Evolutionary conservation across 257 asterid species (phyloP).

Genomic region (Plantago ovata): DNA sequence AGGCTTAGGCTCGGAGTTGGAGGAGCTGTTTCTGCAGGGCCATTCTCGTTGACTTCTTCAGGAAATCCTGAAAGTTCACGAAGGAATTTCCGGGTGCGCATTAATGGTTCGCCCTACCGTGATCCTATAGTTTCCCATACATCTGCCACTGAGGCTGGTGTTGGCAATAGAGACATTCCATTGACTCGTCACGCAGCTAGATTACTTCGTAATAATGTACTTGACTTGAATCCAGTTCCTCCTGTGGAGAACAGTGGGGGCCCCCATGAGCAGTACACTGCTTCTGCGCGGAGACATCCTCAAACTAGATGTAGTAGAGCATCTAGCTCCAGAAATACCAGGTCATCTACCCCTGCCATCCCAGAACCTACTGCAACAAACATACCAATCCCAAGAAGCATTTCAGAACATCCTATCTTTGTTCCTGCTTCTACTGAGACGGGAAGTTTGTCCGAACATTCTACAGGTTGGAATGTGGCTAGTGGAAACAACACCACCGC

Average conservation of each 20-base stretch:
- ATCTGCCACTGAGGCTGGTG: slow-evolving; percentile 27
- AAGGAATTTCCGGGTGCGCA: slow-evolving; percentile 59
- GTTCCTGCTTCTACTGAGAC: slow-evolving; percentile 41
- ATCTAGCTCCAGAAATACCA: slow-evolving; percentile 46
- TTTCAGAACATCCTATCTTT: slow-evolving; percentile 72
- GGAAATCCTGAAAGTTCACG: slow-evolving; percentile 42
- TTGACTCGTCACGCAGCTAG: slow-evolving; percentile 42
- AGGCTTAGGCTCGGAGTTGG: slow-evolving; percentile 61
- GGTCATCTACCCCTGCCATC: slow-evolving; percentile 26
- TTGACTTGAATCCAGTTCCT: slow-evolving; percentile 38
- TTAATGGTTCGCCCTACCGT: slow-evolving; percentile 55
- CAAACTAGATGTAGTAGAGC: slow-evolving; percentile 59
- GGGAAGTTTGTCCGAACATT: slow-evolving; percentile 47
- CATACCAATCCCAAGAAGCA: slow-evolving; percentile 55
- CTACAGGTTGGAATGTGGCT: slow-evolving; percentile 45
- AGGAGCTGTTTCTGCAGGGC: slow-evolving; percentile 32
- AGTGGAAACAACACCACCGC: slow-evolving; percentile 35
- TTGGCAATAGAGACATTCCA: slow-evolving; percentile 34
- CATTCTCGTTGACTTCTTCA: slow-evolving; percentile 34
- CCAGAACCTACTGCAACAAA: slow-evolving; percentile 32
- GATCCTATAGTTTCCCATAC: slow-evolving; percentile 30
- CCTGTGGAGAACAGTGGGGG: slow-evolving; percentile 31
- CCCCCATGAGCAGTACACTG: slow-evolving; percentile 29
- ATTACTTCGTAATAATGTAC: slow-evolving; percentile 33
- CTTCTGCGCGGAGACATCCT: slow-evolving; percentile 35